Base-by-base conservation (phyloP, 768 basidiomycete genomes). In the Gautieria morchelliformis region DNA sequence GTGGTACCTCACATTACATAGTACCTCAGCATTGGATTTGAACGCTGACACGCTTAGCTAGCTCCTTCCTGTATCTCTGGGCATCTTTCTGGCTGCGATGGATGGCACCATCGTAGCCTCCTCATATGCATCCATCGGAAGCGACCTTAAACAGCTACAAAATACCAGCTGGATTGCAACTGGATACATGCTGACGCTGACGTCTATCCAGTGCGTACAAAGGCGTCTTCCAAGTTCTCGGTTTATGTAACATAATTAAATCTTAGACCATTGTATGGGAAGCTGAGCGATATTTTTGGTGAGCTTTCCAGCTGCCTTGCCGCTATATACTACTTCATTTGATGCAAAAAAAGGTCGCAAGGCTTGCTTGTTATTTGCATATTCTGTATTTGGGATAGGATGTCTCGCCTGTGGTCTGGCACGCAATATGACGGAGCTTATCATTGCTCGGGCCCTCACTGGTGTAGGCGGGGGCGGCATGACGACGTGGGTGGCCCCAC, bases 141-240 rank as follows among this genome's bases (percentile, higher is more conserved):
- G 76, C 63, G 81, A 84, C 60, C 68, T 85, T 5, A 75, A 82
- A 6, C 75, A 81, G 64, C 72, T 85, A 4, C 80, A 84, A 59
- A 83, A 78, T 56, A 82, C 82, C 0, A 82, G 81, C 60, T 85
- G 82, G 82, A 80, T 85, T 30, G 78, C 81, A 4, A 84, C 82
- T 0, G 77, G 78, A 0, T 84, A 84, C 63, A 74, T 85, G 70
- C 65, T 85, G 55, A 81, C 81, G 0, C 67, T 79, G 40, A 79
- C 82, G 0, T 80, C 77, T 58, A 80, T 84, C 60, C 83, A 83
- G 82, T 83, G 47, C 46, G 75, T 69, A 24, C 35, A 37, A 27
- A 27, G 5, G 27, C 27, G 27, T 27, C 3, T 27, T 27, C n/a
- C n/a, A n/a, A 27, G 27, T 27, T 27, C 27, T 27, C 27, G 5